Percentiles rank a stretch among this genome's conserved stretches.
Conservation (phyloP, 345 rosid genomes). For the Eucalyptus pumila region DNA sequence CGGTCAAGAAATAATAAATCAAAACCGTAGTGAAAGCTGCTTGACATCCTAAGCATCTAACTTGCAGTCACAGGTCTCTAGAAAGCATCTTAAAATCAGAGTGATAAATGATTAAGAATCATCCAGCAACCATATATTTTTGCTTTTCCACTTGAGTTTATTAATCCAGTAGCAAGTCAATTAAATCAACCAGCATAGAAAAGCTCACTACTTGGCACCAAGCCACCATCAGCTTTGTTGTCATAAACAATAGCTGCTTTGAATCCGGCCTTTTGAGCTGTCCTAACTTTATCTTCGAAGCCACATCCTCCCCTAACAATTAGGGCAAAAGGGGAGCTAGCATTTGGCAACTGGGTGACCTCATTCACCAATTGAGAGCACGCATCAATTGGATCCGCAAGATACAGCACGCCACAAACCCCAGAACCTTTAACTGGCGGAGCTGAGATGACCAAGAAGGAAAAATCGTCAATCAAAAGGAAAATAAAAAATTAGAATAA, state of each 20-base stretch:
- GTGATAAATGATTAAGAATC: not conserved
- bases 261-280: conserved; percentile 77
- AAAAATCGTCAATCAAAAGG: not conserved
- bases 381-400: conserved; percentile 70
- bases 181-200: not conserved
- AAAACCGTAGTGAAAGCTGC: not conserved
- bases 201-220: conserved; percentile 67
- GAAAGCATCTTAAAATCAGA: not conserved
- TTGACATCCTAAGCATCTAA: not conserved
- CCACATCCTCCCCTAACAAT: conserved; percentile 79
- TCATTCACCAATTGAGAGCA: conserved; percentile 48
- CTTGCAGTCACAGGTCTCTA: not conserved
- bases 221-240: conserved; percentile 40
- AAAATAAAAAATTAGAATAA: not conserved
- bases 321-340: conserved; percentile 45
- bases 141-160: not conserved
- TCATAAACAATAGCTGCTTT: conserved; percentile 68
- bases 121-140: not conserved
- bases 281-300: conserved; percentile 86
- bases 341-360: conserved; percentile 18
- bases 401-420: conserved; percentile 45
- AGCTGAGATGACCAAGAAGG: conserved; percentile 41
- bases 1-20: not conserved
- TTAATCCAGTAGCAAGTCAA: not conserved
- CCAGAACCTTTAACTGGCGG: conserved; percentile 52